Conservation (phyloP, 305 asterid species). For the Solanum hybrid region DNA sequence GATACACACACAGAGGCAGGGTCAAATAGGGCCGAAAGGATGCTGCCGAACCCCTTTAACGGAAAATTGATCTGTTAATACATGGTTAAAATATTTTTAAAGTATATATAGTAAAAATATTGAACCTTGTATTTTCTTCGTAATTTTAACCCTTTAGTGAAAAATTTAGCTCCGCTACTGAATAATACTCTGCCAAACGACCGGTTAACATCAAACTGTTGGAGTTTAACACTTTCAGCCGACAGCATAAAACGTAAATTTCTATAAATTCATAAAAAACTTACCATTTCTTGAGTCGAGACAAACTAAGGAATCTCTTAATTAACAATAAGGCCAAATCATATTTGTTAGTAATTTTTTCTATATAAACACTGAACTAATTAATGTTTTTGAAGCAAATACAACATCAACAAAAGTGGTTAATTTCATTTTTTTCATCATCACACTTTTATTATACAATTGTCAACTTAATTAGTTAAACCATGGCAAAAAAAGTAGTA, state of each 20-base stretch:
- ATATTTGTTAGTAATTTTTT: background rate
- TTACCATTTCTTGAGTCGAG: background rate
- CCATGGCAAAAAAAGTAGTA: background rate
- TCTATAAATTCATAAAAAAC: background rate
- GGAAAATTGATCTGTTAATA: too few species aligned
- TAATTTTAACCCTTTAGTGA: too few species aligned
- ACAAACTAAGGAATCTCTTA: background rate
- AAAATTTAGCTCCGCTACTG: background rate
- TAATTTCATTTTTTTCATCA: background rate
- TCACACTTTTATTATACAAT: background rate
- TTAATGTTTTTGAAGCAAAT: background rate
- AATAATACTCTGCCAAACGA: background rate
- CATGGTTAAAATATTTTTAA: too few species aligned
- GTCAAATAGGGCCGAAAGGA: rapidly evolving
- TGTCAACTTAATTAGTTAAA: background rate
- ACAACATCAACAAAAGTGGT: background rate
- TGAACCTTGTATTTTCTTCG: background rate
- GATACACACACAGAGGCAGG: too few species aligned
- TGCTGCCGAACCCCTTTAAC: too few species aligned
- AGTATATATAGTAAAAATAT: too few species aligned
- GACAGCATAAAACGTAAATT: background rate
- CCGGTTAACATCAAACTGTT: background rate
- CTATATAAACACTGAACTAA: background rate
- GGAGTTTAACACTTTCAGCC: background rate
- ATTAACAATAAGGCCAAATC: background rate